Evolutionary conservation across 495 filamentous ascomycete genomes (phyloP).

Genomic region (Aspergillus mulundensis): DNA sequence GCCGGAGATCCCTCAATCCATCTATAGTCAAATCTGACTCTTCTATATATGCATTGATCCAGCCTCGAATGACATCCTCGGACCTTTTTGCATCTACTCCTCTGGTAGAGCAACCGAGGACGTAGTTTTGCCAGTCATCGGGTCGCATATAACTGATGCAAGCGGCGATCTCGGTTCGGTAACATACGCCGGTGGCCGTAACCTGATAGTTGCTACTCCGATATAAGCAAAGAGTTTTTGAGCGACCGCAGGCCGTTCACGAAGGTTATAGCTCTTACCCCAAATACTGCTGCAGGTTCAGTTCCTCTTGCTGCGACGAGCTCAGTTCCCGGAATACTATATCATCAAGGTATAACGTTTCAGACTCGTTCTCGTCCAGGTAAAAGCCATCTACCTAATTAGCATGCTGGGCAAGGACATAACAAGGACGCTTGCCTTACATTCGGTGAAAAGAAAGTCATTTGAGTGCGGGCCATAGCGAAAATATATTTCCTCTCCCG

Average conservation of each 20-base stretch:
- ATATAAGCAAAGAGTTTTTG: conserved; percentile 8
- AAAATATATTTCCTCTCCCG: conserved; percentile 72
- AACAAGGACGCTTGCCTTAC: conserved; percentile 28
- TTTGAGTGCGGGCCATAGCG: conserved; percentile 78
- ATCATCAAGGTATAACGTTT: conserved; percentile 65
- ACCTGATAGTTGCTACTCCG: conserved; percentile 55
- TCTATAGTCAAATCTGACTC: conserved; percentile 36
- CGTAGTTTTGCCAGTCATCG: conserved; percentile 43
- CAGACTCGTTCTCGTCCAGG: conserved; percentile 62
- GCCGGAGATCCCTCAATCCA: conserved; percentile 28
- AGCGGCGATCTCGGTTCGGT: conserved; percentile 69
- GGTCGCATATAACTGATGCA: conserved; percentile 46
- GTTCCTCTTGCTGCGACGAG: conserved; percentile 39
- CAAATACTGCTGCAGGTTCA: conserved; percentile 58
- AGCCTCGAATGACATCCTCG: conserved; percentile 32
- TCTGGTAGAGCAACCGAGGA: conserved; percentile 35
- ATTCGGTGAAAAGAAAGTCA: conserved; percentile 78
- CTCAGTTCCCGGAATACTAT: conserved; percentile 55
- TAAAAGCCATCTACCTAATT: conserved; percentile 62
- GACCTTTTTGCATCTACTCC: conserved; percentile 32
- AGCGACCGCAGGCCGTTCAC: neutral
- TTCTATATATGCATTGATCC: conserved; percentile 34
- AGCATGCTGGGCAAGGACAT: neutral
- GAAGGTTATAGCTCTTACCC: conserved; percentile 36
- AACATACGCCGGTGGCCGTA: conserved; percentile 58